Evolutionary conservation across 106 monocot genomes (phyloP).

Genomic region (Platanthera zijinensis): DNA sequence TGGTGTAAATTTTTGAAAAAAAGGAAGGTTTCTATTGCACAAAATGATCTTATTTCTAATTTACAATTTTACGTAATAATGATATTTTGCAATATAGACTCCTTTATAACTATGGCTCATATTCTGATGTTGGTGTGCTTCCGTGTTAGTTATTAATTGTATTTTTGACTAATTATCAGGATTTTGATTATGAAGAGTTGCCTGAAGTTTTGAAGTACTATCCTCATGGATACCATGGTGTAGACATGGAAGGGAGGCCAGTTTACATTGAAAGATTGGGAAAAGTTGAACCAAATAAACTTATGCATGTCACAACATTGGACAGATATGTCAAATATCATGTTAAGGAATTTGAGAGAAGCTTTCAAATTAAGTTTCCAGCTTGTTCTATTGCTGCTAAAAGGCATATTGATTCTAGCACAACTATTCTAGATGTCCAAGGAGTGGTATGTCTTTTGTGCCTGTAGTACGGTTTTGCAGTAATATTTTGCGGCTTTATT

Average conservation of each 20-base stretch:
- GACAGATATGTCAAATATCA: conserved; percentile 61
- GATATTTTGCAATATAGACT: neutral
- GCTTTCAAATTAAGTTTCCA: conserved; percentile 51
- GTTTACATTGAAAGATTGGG: conserved; percentile 67
- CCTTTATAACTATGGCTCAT: neutral
- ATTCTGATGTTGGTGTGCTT: neutral
- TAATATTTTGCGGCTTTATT: neutral
- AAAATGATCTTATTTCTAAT: neutral
- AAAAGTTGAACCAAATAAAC: conserved; percentile 55
- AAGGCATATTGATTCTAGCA: conserved; percentile 54
- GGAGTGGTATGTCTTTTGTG: conserved; percentile 47
- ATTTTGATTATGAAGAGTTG: conserved; percentile 48
- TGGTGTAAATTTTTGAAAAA: too few species aligned
- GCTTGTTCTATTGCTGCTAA: conserved; percentile 62
- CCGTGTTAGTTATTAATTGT: neutral
- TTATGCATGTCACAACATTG: conserved; percentile 69
- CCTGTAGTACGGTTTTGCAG: neutral
- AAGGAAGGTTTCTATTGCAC: too few species aligned
- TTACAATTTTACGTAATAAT: neutral
- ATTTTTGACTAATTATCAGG: conserved; percentile 13
- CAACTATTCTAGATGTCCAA: conserved; percentile 70
- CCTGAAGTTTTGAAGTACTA: conserved; percentile 47
- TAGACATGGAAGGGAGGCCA: conserved; percentile 63
- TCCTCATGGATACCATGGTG: conserved; percentile 74
- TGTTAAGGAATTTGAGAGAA: conserved; percentile 60